Base-by-base conservation (phyloP, 768 basidiomycete species). In the Clathrus columnatus region DNA sequence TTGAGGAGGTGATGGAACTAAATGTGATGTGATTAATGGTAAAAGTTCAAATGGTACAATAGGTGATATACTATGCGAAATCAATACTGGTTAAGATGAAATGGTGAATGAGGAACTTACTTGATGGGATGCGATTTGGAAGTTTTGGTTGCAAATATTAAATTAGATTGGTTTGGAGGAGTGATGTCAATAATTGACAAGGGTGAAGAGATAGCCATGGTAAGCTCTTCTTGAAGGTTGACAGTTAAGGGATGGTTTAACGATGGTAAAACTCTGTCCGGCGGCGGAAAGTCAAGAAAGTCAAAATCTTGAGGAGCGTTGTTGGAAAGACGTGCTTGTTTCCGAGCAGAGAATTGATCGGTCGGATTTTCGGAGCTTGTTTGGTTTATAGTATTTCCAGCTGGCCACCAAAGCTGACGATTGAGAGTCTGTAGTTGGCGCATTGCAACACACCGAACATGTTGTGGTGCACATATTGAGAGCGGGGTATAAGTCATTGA, bases 111-210 rank as follows among this genome's bases (percentile, higher is more conserved):
- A 18, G 50, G n/a, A 5, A 71, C 79, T 50, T 59, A 88, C 87
- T 91, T 89, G 65, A 94, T 87, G 6, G 91, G 90, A 68, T 91
- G 90, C 0, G 85, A 79, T 21, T 78, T 74, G 2, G 87, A 90
- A 0, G 88, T 91, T 64, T 88, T 91, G 56, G 84, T 56, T 57
- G 50, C 61, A 18, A 46, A 58, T 54, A 28, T 50, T 56, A 28
- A 62, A 36, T 51, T 51, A 17, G 54, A 26, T 41, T 59, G 27
- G 41, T 20, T 51, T 21, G 43, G 61, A 52, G 51, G 48, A 58
- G 57, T 29, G n/a, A 54, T 27, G 54, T 32, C 50, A 20, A 46
- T 51, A 67, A 74, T 68, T 51, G 62, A 61, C 6, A 71, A 54
- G 14, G 70, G 62, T n/a, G 80, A 74, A 6, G 75, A 69, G 36